A percentile compares a stretch with the other conserved stretches of the same genome.
These are phyloP conservation scores for Fusarium nanum DNA, from an alignment of 2,329 filamentous ascomycete genomes.

Conservation along the genomic window DNA sequence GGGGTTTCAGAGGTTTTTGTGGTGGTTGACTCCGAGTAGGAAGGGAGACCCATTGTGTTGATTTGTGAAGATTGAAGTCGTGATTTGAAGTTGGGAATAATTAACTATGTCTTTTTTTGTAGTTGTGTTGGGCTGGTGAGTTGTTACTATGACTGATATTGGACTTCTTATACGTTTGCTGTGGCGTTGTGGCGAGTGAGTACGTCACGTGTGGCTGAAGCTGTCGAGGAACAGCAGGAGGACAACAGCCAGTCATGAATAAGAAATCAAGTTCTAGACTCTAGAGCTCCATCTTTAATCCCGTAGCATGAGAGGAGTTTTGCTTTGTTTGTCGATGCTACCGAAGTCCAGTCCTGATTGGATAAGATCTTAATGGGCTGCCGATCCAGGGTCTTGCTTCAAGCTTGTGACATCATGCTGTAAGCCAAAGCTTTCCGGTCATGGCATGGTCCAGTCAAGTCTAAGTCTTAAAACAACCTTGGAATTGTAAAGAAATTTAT, in stretches of 20 bases:
- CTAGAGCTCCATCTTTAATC: slow-evolving; percentile 8
- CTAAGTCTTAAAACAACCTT: background rate
- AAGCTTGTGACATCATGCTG: slow-evolving; percentile 26
- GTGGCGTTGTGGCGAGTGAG: slow-evolving; percentile 44
- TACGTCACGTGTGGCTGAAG: slow-evolving; percentile 48
- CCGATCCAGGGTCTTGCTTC: slow-evolving; percentile 25
- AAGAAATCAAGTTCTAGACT: background rate
- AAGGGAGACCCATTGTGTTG: slow-evolving; percentile 48
- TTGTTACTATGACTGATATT: background rate
- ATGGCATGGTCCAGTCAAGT: background rate
- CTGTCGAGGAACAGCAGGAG: slow-evolving; percentile 2
- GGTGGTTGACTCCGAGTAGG: slow-evolving; percentile 30
- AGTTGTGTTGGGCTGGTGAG: background rate
- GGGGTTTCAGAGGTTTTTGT: slow-evolving; percentile 14
- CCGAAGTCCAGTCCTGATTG: slow-evolving; percentile 24
- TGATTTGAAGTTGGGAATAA: background rate
- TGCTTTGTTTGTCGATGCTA: background rate
- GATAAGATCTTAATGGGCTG: background rate
- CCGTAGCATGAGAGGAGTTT: background rate
- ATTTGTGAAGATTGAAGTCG: background rate
- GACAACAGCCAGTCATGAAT: background rate
- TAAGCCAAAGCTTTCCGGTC: background rate
- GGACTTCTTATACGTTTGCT: slow-evolving; percentile 40
- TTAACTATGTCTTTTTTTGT: background rate
- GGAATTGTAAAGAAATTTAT: slow-evolving; percentile 6